Evolutionary conservation across 2,329 filamentous ascomycete species (phyloP), one percentile per base, ranked within the genome.

Genomic region (Stromatinia cepivora): DNA sequence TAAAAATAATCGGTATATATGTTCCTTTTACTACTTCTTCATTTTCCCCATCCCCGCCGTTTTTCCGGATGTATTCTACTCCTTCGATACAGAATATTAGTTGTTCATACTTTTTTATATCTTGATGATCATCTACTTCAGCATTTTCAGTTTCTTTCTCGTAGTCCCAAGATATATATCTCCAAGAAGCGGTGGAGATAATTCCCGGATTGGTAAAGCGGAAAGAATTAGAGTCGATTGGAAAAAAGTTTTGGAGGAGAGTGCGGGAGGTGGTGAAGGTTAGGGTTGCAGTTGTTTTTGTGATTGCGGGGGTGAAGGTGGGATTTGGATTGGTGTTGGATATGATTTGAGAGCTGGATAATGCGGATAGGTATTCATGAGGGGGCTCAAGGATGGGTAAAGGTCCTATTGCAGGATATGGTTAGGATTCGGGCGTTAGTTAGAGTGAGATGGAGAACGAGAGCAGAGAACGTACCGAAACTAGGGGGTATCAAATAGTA

Each of bases 141-240:
- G 1, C 15, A 13, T 34, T 7, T 1, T 25, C 4, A 8, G 31
- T 31, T 8, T 20, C 45, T 9, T 36, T 1, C 11, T 25, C 34
- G 22, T 10, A 48, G 17, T 15, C 13, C 46, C 31, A 22, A 5
- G 28, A n/a, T 9, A 20, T 13, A 4, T 17, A 66, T 13, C 42
- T 87, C 87, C 70, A 87, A 77, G 1, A 90, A 84, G 0, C 85
- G 86, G 70, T 90, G 87, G 22, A 90, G 82, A 75, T 87, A 89
- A 1, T 90, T 80, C 0, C 86, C 86, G 22, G 86, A 79, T 72
- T 84, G 82, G 46, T 79, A 81, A 36, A 39, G 69, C 75, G 54
- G 71, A 66, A 52, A 1, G 39, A 34, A 31, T 45, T 10, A 3
- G 25, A 50, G 13, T 62, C 42, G 25, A 52, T 65, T 8, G 80